Conservation (phyloP, 768 basidiomycete genomes). For the Psilocybe subaeruginosa region DNA sequence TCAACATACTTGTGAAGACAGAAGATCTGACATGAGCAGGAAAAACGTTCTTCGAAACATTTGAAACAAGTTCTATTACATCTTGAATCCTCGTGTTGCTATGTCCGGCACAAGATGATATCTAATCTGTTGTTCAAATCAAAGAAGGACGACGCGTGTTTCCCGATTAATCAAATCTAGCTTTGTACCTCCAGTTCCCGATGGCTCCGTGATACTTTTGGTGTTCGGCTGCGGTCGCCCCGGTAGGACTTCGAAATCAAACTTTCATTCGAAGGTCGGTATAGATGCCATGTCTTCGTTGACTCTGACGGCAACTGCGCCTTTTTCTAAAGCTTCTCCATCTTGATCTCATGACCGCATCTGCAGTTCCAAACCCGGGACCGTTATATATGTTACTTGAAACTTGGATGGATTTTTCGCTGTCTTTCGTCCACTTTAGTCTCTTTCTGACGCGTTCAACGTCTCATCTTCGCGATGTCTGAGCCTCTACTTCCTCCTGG, state of each 20-base stretch:
- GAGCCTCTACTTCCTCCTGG: constrained; percentile 7
- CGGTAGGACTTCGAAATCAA: background rate
- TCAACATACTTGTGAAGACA: background rate
- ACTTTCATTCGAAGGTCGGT: background rate
- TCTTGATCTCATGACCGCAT: background rate
- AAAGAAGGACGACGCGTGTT: background rate
- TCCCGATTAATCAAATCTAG: background rate
- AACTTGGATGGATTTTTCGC: background rate
- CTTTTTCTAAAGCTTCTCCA: background rate
- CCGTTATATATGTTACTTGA: constrained; percentile 3
- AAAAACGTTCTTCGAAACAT: background rate
- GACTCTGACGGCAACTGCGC: background rate
- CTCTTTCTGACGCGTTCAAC: background rate
- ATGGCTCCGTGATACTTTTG: background rate
- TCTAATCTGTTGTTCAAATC: background rate
- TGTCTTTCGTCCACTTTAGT: background rate
- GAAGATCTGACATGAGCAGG: background rate
- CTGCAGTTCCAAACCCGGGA: constrained; percentile 3
- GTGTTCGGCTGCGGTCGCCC: background rate
- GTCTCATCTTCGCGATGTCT: background rate
- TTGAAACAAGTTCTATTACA: background rate
- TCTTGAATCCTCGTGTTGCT: background rate
- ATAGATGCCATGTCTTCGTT: constrained; percentile 1
- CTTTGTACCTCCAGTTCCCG: background rate
- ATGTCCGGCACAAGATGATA: background rate